phyloP scores from a whole-genome alignment of 371 early-diverging fungal species.

The Nematocida major region DNA sequence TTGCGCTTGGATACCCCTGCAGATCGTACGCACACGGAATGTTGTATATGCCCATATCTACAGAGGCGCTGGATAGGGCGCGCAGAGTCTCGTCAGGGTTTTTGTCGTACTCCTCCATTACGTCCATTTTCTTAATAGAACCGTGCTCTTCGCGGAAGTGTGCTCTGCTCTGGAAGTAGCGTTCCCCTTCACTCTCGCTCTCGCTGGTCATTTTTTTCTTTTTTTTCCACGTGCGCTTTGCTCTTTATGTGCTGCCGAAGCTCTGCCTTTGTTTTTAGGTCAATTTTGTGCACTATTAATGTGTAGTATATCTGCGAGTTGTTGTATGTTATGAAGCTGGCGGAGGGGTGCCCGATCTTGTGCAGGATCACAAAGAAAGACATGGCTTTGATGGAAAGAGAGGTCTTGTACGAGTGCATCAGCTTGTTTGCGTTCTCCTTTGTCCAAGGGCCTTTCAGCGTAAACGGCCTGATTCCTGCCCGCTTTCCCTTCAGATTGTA shows the following conservation, averaged over 20 bases:
- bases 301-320: constrained; percentile 7
- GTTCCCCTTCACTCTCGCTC: not conserved
- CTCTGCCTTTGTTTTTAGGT: constrained; percentile 3
- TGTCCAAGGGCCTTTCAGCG: constrained; percentile 43
- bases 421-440: constrained; percentile 30
- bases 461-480: constrained; percentile 34
- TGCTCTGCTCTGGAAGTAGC: not conserved
- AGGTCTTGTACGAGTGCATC: constrained; percentile 43
- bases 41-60: not conserved
- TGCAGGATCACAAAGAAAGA: constrained; percentile 33
- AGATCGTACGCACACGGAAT: constrained; percentile 56
- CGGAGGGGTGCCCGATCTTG: not conserved
- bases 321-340: constrained; percentile 1
- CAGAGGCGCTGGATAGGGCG: not conserved
- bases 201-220: not conserved
- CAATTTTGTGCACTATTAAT: constrained; percentile 13
- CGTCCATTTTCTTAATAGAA: not conserved
- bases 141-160: constrained; percentile 19
- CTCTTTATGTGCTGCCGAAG: constrained; percentile 12
- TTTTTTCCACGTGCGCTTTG: not conserved
- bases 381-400: not conserved
- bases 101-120: constrained; percentile 24
- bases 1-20: constrained; percentile 38
- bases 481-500: constrained; percentile 30
- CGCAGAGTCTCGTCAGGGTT: constrained; percentile 7